A percentile compares a stretch with the other conserved stretches of the same genome.
These are phyloP conservation scores for Podosphaera aphanis DNA, from an alignment of 2,329 filamentous ascomycete genomes.

Conservation along the genomic window DNA sequence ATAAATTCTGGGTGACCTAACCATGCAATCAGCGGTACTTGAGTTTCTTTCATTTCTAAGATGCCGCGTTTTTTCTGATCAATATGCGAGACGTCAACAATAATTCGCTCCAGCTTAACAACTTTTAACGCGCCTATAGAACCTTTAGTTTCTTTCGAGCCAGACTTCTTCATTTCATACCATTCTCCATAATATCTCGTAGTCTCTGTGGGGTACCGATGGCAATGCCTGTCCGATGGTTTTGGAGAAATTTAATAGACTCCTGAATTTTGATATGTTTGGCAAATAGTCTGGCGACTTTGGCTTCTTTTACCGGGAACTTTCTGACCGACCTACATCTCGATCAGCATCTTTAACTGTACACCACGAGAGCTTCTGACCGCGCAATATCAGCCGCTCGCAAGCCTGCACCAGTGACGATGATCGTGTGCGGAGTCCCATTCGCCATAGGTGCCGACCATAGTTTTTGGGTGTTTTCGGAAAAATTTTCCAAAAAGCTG, in stretches of 20 bases:
- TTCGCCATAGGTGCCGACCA: conserved; percentile 39
- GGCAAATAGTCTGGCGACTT: conserved; percentile 80
- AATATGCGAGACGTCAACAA: conserved; percentile 79
- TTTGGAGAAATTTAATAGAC: conserved; percentile 51
- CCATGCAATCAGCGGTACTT: conserved; percentile 56
- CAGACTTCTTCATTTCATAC: conserved; percentile 22
- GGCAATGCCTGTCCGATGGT: conserved; percentile 53
- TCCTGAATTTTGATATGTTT: conserved; percentile 95
- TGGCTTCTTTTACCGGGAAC: conserved; percentile 55
- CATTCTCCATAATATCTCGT: conserved; percentile 59
- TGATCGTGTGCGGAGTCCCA: conserved; percentile 61
- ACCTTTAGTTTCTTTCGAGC: conserved; percentile 7
- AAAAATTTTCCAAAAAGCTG: conserved; percentile 48
- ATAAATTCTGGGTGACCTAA: conserved; percentile 48
- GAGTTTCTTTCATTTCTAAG: conserved; percentile 85
- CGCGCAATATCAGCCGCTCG: conserved; percentile 66
- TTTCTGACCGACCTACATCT: conserved; percentile 39
- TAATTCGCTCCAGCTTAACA: conserved; percentile 49
- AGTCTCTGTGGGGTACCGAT: conserved; percentile 75
- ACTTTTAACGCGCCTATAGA: conserved; percentile 41
- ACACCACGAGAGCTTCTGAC: conserved; percentile 19
- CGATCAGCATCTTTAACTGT: not conserved
- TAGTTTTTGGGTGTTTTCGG: conserved; percentile 33
- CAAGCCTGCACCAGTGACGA: conserved; percentile 66
- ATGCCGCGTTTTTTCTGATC: conserved; percentile 87